phyloP scores from a whole-genome alignment of 176 grass and related monocot genomes.

The Guadua angustifolia region DNA sequence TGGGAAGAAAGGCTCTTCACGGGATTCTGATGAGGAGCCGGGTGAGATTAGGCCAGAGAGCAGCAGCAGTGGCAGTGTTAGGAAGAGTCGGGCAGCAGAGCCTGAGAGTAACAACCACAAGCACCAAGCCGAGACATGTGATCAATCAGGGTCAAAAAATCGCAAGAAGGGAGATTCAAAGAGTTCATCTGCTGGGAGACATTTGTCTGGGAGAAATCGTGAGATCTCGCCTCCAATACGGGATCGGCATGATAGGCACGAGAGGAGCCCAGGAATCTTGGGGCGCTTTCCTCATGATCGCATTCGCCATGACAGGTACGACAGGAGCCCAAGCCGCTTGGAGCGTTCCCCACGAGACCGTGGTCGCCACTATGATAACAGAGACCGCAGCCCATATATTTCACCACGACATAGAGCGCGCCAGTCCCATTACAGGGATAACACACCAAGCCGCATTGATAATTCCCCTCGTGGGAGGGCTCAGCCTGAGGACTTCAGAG shows the following conservation, averaged over 20 bases:
- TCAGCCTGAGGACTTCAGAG: constrained; percentile 68
- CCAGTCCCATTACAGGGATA: constrained; percentile 61
- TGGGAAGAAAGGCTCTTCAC: constrained; percentile 48
- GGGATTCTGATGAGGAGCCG: constrained; percentile 62
- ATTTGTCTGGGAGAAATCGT: constrained; percentile 55
- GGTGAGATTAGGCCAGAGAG: constrained; percentile 81
- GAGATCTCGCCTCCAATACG: constrained; percentile 47
- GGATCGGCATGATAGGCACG: constrained; percentile 51
- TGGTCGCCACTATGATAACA: constrained; percentile 51
- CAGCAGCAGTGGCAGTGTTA: constrained; percentile 55
- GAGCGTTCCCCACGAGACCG: constrained; percentile 65
- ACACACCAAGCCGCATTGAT: constrained; percentile 66
- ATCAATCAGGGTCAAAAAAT: constrained; percentile 58
- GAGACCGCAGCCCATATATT: constrained; percentile 63
- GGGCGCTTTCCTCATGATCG: constrained; percentile 67
- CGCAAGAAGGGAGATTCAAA: constrained; percentile 67
- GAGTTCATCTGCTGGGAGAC: constrained; percentile 46
- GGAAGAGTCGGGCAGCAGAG: constrained; percentile 51
- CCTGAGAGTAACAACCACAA: constrained; percentile 58
- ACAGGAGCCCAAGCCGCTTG: constrained; percentile 50
- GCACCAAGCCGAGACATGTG: constrained; percentile 49
- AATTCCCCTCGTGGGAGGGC: constrained; percentile 58
- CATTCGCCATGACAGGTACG: constrained; percentile 54
- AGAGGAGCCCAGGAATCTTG: constrained; percentile 56
- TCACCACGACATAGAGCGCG: constrained; percentile 59